Conservation (phyloP, 805 yeast species). For the Suhomyces pyralidae region DNA sequence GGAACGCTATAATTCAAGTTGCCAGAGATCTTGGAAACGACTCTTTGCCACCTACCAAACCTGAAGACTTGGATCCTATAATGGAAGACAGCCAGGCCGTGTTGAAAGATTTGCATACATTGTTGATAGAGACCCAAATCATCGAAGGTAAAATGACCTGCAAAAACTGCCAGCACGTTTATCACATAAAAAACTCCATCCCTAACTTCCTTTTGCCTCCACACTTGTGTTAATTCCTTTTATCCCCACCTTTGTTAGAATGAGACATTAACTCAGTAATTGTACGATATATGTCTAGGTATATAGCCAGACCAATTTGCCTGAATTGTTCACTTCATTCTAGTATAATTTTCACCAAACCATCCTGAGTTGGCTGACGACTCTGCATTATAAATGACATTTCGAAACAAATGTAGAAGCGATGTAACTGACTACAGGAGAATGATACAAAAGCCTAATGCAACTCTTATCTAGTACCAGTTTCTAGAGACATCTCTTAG, state of each 20-base stretch:
- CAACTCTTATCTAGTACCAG: not conserved
- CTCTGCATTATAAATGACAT: not conserved
- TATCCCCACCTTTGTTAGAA: not conserved
- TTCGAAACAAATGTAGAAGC: not conserved
- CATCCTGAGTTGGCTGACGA: not conserved
- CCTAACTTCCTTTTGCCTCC: conserved; percentile 95
- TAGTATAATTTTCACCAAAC: not conserved
- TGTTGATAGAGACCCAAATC: conserved; percentile 83
- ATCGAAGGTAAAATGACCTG: conserved; percentile 89
- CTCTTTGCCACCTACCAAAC: conserved; percentile 45
- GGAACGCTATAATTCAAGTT: conserved; percentile 79
- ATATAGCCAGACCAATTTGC: not conserved
- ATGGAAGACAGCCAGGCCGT: conserved; percentile 52
- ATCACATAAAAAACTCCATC: conserved; percentile 86
- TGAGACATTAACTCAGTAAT: not conserved
- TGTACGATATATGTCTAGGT: not conserved
- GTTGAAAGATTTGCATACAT: conserved; percentile 69
- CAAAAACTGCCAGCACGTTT: conserved; percentile 78
- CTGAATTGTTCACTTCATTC: not conserved
- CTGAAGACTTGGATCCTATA: conserved; percentile 52
- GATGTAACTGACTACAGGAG: not conserved
- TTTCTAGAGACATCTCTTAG: not conserved
- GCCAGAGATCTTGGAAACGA: conserved; percentile 59
- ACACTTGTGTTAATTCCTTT: conserved; percentile 60
- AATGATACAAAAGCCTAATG: not conserved